These are phyloP conservation scores for Amphirosellinia nigrospora DNA, from an alignment of 495 filamentous ascomycete species.

Conservation along the genomic window DNA sequence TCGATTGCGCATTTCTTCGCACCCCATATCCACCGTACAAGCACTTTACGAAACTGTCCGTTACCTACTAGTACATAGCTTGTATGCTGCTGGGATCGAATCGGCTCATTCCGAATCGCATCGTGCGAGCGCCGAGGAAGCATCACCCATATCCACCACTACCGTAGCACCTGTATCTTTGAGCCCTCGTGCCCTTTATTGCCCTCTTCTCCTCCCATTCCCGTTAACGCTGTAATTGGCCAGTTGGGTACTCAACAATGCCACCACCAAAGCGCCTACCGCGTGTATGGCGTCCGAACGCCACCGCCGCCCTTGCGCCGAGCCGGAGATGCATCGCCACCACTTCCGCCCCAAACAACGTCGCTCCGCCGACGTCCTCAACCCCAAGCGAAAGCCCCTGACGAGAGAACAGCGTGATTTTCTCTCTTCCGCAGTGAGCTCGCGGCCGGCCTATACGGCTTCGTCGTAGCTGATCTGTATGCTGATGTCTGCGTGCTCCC, in stretches of 20 bases:
- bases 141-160: not conserved
- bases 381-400: conserved; percentile 61
- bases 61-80: too few species aligned
- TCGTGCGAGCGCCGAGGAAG: conserved; percentile 1
- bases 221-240: not conserved
- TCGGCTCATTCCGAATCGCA: conserved; percentile 3
- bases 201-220: too few species aligned
- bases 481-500: conserved; percentile 17
- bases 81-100: too few species aligned
- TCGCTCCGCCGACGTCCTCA: conserved; percentile 24
- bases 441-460: not conserved
- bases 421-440: conserved; percentile 73
- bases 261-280: not conserved
- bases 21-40: not conserved
- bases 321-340: conserved; percentile 13
- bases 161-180: not conserved
- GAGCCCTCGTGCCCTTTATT: too few species aligned
- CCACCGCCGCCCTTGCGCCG: not conserved
- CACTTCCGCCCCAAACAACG: not conserved
- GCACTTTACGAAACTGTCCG: not conserved
- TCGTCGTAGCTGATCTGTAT: not conserved
- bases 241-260: not conserved
- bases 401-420: conserved; percentile 73
- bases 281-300: not conserved
- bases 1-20: not conserved